phyloP scores from a whole-genome alignment of 257 asterid species.

The Nemophila menziesii region DNA sequence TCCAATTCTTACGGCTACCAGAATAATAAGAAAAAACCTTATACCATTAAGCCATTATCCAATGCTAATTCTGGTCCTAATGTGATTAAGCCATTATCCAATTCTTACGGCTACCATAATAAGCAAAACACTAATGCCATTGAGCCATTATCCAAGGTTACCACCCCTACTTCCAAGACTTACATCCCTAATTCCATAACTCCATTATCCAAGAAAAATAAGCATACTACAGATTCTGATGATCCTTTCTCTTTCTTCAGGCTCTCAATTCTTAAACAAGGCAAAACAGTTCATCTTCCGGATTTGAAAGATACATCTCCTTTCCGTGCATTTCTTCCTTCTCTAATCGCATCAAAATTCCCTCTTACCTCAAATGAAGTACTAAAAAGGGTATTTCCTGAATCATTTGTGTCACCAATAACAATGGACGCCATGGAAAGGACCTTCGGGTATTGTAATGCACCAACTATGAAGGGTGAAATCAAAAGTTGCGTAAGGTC shows the following conservation, averaged over 20 bases:
- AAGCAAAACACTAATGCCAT: too few species aligned
- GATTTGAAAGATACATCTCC: conserved; percentile 20
- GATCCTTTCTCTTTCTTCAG: conserved; percentile 26
- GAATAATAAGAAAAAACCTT: too few species aligned
- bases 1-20: too few species aligned
- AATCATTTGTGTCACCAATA: neutral
- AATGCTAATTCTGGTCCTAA: too few species aligned
- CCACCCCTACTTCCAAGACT: too few species aligned
- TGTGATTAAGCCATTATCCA: too few species aligned
- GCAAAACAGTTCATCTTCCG: conserved; percentile 23
- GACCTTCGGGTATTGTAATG: conserved; percentile 12
- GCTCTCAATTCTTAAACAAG: conserved; percentile 14
- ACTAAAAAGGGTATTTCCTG: conserved; percentile 17
- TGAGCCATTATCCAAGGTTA: too few species aligned
- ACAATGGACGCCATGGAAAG: conserved; percentile 10
- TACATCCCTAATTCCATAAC: too few species aligned
- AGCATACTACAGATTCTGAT: neutral
- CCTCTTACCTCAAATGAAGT: conserved; percentile 4
- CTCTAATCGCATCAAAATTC: conserved; percentile 19
- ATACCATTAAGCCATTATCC: too few species aligned
- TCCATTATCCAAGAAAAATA: too few species aligned
- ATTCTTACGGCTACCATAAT: too few species aligned
- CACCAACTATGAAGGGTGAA: conserved; percentile 19
- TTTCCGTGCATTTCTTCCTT: conserved; percentile 29
- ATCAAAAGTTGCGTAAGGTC: conserved; percentile 18